Conservation (phyloP, 148 eudicot species). For the Simmondsia chinensis region DNA sequence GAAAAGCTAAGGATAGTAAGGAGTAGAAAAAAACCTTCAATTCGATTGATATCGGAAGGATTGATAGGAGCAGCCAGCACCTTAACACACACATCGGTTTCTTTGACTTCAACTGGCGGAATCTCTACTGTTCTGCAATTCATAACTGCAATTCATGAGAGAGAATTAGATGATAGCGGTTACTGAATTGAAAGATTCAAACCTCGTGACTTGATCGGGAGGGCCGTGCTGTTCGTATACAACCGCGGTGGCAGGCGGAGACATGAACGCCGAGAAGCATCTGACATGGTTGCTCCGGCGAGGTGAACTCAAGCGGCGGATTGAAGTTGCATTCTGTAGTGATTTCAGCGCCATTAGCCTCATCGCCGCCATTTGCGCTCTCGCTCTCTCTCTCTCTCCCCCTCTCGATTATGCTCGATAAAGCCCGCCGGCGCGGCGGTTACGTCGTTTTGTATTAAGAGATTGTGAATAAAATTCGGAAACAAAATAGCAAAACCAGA, state of each 20-base stretch:
- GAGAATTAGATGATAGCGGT: background rate
- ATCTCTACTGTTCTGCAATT: slow-evolving; percentile 53
- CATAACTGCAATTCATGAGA: background rate
- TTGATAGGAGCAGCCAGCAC: slow-evolving; percentile 94
- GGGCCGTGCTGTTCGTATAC: slow-evolving; percentile 70
- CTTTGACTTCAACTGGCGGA: slow-evolving; percentile 55
- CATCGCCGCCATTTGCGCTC: slow-evolving; percentile 35
- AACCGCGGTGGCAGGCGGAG: slow-evolving; percentile 81
- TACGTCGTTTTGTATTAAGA: too few relatives aligned
- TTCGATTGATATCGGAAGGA: slow-evolving; percentile 91
- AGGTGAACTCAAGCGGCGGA: slow-evolving; percentile 1
- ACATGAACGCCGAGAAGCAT: slow-evolving; percentile 49
- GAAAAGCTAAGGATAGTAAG: too few relatives aligned
- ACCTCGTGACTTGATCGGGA: slow-evolving; percentile 69
- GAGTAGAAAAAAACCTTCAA: slow-evolving; percentile 60
- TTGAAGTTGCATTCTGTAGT: slow-evolving; percentile 3
- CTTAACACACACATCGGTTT: slow-evolving; percentile 72
- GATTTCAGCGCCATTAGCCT: slow-evolving; percentile 16
- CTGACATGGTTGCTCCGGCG: slow-evolving; percentile 18
- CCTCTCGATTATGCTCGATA: too few relatives aligned
- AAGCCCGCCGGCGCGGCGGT: too few relatives aligned
- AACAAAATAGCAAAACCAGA: too few relatives aligned
- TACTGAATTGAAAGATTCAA: background rate
- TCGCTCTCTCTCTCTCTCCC: too few relatives aligned
- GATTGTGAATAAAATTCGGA: too few relatives aligned